Evolutionary conservation across 148 eudicot species (phyloP).

Genomic region (Rhododendron griersonianum): DNA sequence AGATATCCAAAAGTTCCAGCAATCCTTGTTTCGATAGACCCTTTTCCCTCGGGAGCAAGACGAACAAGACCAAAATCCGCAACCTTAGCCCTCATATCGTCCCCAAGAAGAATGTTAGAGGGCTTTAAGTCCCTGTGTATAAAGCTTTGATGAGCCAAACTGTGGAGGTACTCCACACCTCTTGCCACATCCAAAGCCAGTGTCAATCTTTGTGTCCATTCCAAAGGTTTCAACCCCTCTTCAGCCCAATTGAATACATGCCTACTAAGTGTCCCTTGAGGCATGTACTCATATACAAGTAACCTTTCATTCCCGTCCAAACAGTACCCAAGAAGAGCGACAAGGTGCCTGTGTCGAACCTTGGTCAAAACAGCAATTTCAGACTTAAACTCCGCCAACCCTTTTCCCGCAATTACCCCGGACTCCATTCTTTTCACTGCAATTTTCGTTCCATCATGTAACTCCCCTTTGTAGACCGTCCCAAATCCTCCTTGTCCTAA

Average conservation of each 20-base stretch:
- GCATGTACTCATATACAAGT: constrained; percentile 90
- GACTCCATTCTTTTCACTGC: constrained; percentile 72
- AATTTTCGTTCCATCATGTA: constrained; percentile 64
- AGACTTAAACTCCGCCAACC: constrained; percentile 64
- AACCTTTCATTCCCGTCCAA: constrained; percentile 84
- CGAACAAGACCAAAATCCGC: constrained; percentile 94
- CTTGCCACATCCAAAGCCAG: constrained; percentile 89
- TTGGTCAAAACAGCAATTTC: constrained; percentile 87
- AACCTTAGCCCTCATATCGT: constrained; percentile 95
- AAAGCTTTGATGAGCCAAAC: constrained; percentile 85
- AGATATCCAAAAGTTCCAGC: constrained; percentile 95
- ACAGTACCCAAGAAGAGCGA: constrained; percentile 88
- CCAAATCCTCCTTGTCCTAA: constrained; percentile 71
- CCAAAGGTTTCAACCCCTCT: constrained; percentile 75
- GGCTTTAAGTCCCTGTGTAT: constrained; percentile 89
- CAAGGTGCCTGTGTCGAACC: constrained; percentile 88
- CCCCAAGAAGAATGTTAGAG: constrained; percentile 88
- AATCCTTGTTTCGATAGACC: constrained; percentile 77
- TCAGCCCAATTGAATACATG: constrained; percentile 79
- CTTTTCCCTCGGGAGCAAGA: constrained; percentile 93
- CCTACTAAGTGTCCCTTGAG: constrained; percentile 84
- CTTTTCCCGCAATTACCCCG: constrained; percentile 69
- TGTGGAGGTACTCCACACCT: constrained; percentile 89
- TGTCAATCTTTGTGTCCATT: constrained; percentile 68
- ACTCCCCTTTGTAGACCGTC: constrained; percentile 63